phyloP scores from a whole-genome alignment of 1,139 yeast genomes.

The Lodderomyces orthopsilosis region DNA sequence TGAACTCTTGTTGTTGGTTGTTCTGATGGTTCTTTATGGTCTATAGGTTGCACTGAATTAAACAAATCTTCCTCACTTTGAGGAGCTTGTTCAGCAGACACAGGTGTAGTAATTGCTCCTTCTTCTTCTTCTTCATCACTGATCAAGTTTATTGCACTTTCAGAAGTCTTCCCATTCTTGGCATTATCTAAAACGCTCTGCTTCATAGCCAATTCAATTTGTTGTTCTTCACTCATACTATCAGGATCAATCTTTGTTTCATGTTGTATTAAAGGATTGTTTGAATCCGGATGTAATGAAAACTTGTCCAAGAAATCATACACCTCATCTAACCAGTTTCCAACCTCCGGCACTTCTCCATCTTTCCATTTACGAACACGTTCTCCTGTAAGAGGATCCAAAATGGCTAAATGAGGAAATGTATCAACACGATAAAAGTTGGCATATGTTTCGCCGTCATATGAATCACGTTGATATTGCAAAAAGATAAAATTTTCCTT shows the following conservation, averaged over 20 bases:
- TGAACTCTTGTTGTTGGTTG: conserved; percentile 74
- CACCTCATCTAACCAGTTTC: conserved; percentile 59
- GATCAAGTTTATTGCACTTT: conserved; percentile 27
- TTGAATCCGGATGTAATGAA: conserved; percentile 61
- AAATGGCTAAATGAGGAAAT: conserved; percentile 85
- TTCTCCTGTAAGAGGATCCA: conserved; percentile 96
- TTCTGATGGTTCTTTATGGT: conserved; percentile 58
- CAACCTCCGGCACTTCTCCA: conserved; percentile 55
- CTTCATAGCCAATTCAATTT: conserved; percentile 71
- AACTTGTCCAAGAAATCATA: conserved; percentile 59
- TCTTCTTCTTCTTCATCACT: conserved; percentile 15
- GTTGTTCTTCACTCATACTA: conserved; percentile 78
- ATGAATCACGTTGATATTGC: conserved; percentile 77
- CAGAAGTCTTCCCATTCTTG: conserved; percentile 18
- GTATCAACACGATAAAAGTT: conserved; percentile 66
- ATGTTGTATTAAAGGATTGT: conserved; percentile 67
- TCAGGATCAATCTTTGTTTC: conserved; percentile 56
- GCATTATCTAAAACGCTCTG: conserved; percentile 49
- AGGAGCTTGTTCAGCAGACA: conserved; percentile 8
- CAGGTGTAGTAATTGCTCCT: conserved; percentile 6
- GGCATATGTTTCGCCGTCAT: conserved; percentile 65
- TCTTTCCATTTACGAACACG: conserved; percentile 69
- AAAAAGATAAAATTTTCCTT: conserved; percentile 70
- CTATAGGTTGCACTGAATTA: conserved; percentile 44
- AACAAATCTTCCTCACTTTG: conserved; percentile 23